phyloP scores from a whole-genome alignment of 1,284 basidiomycete species.

The Stygiomarasmius scandens region DNA sequence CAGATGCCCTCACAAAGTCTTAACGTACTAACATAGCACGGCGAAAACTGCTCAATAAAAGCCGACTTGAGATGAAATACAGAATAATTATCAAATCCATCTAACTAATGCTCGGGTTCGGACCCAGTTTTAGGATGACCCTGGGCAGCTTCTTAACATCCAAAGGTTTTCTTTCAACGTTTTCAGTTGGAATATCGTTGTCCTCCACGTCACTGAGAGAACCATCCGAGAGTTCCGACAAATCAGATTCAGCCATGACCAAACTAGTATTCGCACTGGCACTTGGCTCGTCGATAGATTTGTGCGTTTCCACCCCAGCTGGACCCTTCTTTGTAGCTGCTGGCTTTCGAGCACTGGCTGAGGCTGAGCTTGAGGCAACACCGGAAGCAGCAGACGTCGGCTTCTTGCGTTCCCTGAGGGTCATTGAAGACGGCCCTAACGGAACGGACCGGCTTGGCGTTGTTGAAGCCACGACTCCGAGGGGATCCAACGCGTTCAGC shows the following conservation, averaged over 20 bases:
- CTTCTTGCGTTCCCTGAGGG: conserved; percentile 60
- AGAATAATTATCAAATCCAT: too few species aligned
- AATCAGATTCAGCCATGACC: neutral
- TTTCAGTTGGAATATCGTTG: conserved; percentile 4
- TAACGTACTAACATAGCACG: too few species aligned
- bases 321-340: conserved; percentile 4
- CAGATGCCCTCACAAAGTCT: too few species aligned
- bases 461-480: conserved; percentile 17
- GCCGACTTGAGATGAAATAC: too few species aligned
- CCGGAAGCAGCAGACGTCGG: conserved; percentile 27
- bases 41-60: too few species aligned
- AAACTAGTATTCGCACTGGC: conserved; percentile 3
- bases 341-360: conserved; percentile 20
- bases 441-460: conserved; percentile 28
- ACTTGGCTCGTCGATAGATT: neutral
- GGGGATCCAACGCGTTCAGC: conserved; percentile 32
- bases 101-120: conserved; percentile 15
- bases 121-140: conserved; percentile 57
- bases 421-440: conserved; percentile 47
- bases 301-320: neutral
- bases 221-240: conserved; percentile 1
- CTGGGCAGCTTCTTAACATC: conserved; percentile 51
- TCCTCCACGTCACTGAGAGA: conserved; percentile 7
- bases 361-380: conserved; percentile 15
- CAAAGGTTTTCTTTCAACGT: conserved; percentile 22